Evolutionary conservation across 2,329 filamentous ascomycete species (phyloP).

Genomic region (Xylariaceae sp.): DNA sequence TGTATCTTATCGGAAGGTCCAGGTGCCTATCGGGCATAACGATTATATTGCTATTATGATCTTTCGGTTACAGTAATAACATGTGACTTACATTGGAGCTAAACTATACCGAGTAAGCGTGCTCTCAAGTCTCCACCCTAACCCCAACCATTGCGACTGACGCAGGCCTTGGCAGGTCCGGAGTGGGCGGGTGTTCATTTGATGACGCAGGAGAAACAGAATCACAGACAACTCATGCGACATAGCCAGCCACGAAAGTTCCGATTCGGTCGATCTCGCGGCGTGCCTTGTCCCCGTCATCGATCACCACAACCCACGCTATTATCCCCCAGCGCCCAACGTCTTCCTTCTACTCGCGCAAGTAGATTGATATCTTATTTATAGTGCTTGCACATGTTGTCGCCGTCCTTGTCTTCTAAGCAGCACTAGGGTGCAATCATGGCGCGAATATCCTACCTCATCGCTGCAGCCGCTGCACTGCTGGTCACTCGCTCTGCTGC

Average conservation of each 20-base stretch:
- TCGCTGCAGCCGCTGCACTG: conserved; percentile 44
- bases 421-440: conserved; percentile 42
- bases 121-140: no score
- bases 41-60: no score
- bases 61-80: no score
- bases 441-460: conserved; percentile 47
- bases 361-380: conserved; percentile 11
- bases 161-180: conserved; percentile 13
- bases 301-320: conserved; percentile 7
- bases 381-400: conserved; percentile 29
- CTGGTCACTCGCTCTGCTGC: conserved; percentile 43
- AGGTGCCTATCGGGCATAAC: no score
- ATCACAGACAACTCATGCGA: no score
- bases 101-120: no score
- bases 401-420: conserved; percentile 10
- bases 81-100: no score
- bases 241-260: conserved; percentile 5
- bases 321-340: not conserved
- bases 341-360: not conserved
- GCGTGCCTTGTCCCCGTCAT: not conserved
- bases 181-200: not conserved
- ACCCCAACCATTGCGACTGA: not conserved
- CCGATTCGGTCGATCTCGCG: conserved; percentile 13
- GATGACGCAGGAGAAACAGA: conserved; percentile 26
- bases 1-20: no score